Base-by-base conservation (phyloP, 768 basidiomycete species). In the Tulasnella sp. region DNA sequence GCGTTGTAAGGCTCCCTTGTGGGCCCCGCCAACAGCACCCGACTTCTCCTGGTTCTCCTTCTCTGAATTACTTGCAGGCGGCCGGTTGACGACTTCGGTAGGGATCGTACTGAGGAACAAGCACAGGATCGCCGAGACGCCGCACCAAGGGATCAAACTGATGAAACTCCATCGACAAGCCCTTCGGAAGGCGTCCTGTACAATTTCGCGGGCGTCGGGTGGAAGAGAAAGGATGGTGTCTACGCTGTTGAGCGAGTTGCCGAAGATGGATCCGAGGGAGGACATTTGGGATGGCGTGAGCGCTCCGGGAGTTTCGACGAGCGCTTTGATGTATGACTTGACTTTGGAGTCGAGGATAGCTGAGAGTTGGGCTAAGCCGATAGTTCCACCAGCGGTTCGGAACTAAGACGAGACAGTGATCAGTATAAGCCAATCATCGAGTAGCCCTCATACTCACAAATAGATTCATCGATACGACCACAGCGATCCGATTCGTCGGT, bases 281-380 rank as follows among this genome's bases (percentile, higher is more conserved):
- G 35, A 12, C 12, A 37, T 32, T 47, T 72, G 71, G 22, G 37
- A 59, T 19, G 71, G 35, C 16, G 59, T 66, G 29, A 72, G 44
- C 14, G 62, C 37, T 29, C 39, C 37, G 22, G 71, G 62, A 14
- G 79, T 78, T 5, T 37, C 52, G 52, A 32, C 52, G 4, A 59
- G 76, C 36, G 75, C 63, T 19, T 74, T 34, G 73, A 86, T 77
- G 66, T 80, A 79, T 19, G 76, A 35, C 37, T 77, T 77, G 34
- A 84, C 84, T 77, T 81, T 84, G 36, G 80, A 78, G 73, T 81
- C 81, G 70, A 86, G 80, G 35, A 86, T 78, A 6, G 86, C 83
- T 42, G 82, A 81, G 65, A 85, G 85, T 75, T 86, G 86, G 0
- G 86, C 84, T 39, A 86, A 81, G 22, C 86, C 85, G 41, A 85